Evolutionary conservation across 805 yeast species (phyloP), one percentile per base, ranked within the genome.

Genomic region (Osmozyma mogii): DNA sequence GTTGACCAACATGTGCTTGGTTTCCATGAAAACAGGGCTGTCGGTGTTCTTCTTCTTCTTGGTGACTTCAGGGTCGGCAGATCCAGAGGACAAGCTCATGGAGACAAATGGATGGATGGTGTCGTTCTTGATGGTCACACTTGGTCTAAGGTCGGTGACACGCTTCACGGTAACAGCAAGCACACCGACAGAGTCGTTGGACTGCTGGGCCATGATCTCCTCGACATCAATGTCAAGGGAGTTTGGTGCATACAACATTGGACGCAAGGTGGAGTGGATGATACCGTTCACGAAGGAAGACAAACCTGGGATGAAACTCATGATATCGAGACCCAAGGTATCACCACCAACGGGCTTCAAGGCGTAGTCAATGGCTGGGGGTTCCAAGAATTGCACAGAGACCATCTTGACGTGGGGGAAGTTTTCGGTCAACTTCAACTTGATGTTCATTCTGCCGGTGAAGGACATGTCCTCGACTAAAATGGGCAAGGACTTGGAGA

Each of bases 341-440:
- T 83, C 89, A 58, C 94, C 92, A 52, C 92, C 92, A 30, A 83
- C 80, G 7, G 94, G 94, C 50, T 83, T 83, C 62, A 83, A 70
- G 13, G 76, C 79, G 51, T 81, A 83, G 49, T 79, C 88, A 47
- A 83, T 79, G 17, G 69, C 65, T 22, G 92, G 92, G 12, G 89
- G 80, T 51, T 82, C 89, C 46, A 83, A 60, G 45, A 83, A 72
- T 38, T 77, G 80, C 32, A 82, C 61, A 12, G 84, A 75, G 6
- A 83, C 84, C 43, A 72, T 54, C 37, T 75, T 76, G 35, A 83
- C 79, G 45, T 82, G 87, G n/a, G 94, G 94, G 53, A 83, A 81
- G 44, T 68, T 67, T 26, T 71, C 68, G 25, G 75, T 69, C 40
- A 82, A 62, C 43, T 70, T 68, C 47, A 82, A 53, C 26, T 76